Base-by-base conservation (phyloP, 1,139 yeast species). In the Meyerozyma guilliermondii region DNA sequence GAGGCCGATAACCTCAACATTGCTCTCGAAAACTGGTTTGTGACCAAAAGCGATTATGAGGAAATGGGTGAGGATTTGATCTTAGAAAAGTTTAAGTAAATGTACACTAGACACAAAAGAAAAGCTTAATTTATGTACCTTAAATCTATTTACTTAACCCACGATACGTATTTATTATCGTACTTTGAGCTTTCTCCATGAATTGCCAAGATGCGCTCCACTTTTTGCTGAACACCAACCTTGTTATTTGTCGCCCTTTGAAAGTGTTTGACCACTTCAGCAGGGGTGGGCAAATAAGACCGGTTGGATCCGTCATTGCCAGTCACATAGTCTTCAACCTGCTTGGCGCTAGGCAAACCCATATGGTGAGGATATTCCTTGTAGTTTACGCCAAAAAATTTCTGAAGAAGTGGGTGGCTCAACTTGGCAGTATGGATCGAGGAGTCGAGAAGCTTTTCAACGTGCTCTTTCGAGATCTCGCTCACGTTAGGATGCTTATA, bases 281-380 rank as follows among this genome's bases (percentile, higher is more conserved):
- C 59, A 41, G 78, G 80, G 9, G 92, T 81, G 22, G 84, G 84
- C 60, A 84, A 79, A 60, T 76, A 80, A 31, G 81, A 71, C 54
- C 87, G 74, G 51, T 78, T 74, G 13, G 82, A 70, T 27, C 78
- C 81, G 54, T 80, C 87, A 48, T 71, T 73, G 22, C 91, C 91
- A 39, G 80, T 78, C 41, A 85, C 77, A 60, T 72, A 85, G 43
- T 67, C 66, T 52, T 76, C 73, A 45, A 80, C 71, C 46, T 80
- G 83, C 41, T 57, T 51, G 62, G 83, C 86, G 11, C 78, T 69
- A 41, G 98, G 98, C 50, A 92, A 74, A 29, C 95, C 96, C 74
- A 79, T 85, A 55, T 78, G 74, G 64, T 76, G 80, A 28, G 96
- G 96, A 60, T 91, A 86, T 41, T 74, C 62, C 37, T 63, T 63